Conservation (phyloP, 768 basidiomycete species). For the Strobilomyces confusus region DNA sequence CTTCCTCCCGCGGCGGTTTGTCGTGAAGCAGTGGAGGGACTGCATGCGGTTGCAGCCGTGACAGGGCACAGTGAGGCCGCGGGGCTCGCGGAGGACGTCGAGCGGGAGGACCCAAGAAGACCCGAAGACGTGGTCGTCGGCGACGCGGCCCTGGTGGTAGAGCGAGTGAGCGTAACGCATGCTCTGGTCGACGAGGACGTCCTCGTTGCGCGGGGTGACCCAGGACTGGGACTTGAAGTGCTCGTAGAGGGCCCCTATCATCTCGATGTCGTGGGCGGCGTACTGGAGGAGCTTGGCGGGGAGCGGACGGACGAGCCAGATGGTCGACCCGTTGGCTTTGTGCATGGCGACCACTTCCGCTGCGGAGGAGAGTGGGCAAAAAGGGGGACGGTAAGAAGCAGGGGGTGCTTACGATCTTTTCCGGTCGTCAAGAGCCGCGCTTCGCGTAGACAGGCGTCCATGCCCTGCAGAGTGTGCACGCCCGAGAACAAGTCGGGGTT, state of each 20-base stretch:
- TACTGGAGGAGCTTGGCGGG: constrained; percentile 35
- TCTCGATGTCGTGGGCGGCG: constrained; percentile 40
- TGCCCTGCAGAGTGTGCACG: constrained; percentile 34
- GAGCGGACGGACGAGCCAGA: constrained; percentile 39
- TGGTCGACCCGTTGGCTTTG: constrained; percentile 22
- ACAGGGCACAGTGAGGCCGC: constrained; percentile 22
- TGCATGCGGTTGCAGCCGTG: constrained; percentile 26
- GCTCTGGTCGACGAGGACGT: constrained; percentile 20
- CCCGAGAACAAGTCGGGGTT: constrained; percentile 24
- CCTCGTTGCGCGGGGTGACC: constrained; percentile 19
- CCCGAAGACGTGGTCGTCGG: constrained; percentile 22
- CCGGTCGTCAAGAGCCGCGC: constrained; percentile 21
- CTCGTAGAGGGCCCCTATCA: constrained; percentile 35
- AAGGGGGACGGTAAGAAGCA: not conserved
- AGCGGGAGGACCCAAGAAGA: constrained; percentile 23
- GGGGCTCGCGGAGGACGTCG: constrained; percentile 26
- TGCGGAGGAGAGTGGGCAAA: constrained; percentile 3
- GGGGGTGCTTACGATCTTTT: constrained; percentile 31
- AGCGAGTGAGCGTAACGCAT: constrained; percentile 29
- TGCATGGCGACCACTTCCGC: constrained; percentile 38
- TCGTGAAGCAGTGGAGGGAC: constrained; percentile 28
- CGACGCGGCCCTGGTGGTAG: constrained; percentile 26
- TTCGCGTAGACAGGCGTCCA: constrained; percentile 32
- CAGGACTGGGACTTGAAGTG: constrained; percentile 28
- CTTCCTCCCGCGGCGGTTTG: constrained; percentile 9